These are phyloP conservation scores for Globisporangium apiculatum DNA, from an alignment of 352 stramenopile species.

Conservation along the genomic window DNA sequence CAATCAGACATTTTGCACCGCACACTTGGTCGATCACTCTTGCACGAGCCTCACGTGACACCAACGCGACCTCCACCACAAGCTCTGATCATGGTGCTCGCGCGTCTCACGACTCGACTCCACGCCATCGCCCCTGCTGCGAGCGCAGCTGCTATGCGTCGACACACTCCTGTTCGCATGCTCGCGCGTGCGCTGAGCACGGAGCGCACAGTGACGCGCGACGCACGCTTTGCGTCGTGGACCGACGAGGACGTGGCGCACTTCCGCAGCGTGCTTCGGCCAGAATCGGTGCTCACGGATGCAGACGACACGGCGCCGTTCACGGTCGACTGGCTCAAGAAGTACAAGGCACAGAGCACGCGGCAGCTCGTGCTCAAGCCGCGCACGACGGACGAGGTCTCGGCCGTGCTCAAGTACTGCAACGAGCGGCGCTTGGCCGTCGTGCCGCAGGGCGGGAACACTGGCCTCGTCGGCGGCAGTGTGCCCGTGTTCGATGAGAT, in stretches of 20 bases:
- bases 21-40: too few relatives aligned
- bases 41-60: not conserved
- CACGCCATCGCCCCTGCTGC: constrained; percentile 7
- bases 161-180: not conserved
- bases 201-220: constrained; percentile 24
- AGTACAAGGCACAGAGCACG: constrained; percentile 58
- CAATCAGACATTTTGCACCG: not conserved
- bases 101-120: not conserved
- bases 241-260: constrained; percentile 51
- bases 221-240: constrained; percentile 44
- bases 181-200: constrained; percentile 12
- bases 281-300: constrained; percentile 41
- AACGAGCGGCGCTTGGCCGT: constrained; percentile 84
- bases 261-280: constrained; percentile 50
- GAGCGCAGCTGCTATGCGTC: constrained; percentile 8
- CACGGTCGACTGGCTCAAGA: constrained; percentile 82
- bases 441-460: constrained; percentile 96
- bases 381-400: constrained; percentile 84
- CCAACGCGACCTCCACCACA: not conserved
- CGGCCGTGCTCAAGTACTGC: constrained; percentile 90
- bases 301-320: constrained; percentile 61
- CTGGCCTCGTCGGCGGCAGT: constrained; percentile 93
- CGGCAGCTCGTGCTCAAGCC: constrained; percentile 83
- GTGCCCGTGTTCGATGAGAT: constrained; percentile 91
- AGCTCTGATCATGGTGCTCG: constrained; percentile 2